Conservation (phyloP, 441 rosid species). For the Adansonia madagascariensis region DNA sequence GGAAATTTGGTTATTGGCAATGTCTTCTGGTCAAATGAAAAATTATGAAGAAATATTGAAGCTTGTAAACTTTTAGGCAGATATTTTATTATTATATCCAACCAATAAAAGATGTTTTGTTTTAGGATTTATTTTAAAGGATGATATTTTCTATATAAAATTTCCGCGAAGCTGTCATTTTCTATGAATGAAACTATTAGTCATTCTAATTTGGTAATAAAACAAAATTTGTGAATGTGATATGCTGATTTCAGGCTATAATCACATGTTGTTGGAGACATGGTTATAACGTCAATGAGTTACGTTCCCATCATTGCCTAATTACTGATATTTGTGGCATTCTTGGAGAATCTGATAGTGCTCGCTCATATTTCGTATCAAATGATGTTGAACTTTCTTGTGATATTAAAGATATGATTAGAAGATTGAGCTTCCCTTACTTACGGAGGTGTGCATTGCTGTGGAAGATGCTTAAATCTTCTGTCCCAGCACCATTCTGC, state of each 20-base stretch:
- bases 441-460: slow-evolving; percentile 95
- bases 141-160: background rate
- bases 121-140: background rate
- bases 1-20: slow-evolving; percentile 7
- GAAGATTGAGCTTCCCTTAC: slow-evolving; percentile 73
- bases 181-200: background rate
- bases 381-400: slow-evolving; percentile 52
- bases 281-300: slow-evolving; percentile 38
- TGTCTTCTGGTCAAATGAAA: slow-evolving; percentile 23
- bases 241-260: slow-evolving; percentile 67
- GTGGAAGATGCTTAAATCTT: slow-evolving; percentile 76
- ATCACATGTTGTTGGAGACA: slow-evolving; percentile 52
- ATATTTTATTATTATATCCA: background rate
- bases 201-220: slow-evolving; percentile 14
- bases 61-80: slow-evolving; percentile 6
- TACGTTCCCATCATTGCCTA: slow-evolving; percentile 48
- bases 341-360: slow-evolving; percentile 58
- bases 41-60: background rate
- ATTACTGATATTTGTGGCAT: slow-evolving; percentile 59
- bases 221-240: slow-evolving; percentile 22
- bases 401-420: slow-evolving; percentile 59
- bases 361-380: slow-evolving; percentile 57
- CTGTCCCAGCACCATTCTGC: slow-evolving; percentile 60
- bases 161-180: background rate
- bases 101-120: background rate